Evolutionary conservation across 2,329 filamentous ascomycete species (phyloP), one percentile per base, ranked within the genome.

Genomic region (Delphinella strobiligena): DNA sequence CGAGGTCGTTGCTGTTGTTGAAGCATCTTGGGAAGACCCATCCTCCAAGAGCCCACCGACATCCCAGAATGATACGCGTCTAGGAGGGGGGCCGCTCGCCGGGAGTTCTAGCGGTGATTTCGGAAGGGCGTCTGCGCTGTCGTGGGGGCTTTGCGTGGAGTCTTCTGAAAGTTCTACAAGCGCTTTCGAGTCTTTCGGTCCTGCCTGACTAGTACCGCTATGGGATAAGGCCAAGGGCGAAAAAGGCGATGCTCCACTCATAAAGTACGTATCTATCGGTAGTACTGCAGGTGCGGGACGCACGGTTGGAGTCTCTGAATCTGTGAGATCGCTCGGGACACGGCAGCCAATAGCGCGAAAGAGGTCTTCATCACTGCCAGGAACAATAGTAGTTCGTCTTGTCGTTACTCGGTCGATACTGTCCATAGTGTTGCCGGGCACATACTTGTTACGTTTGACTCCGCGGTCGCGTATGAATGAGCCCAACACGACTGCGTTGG

Each of bases 401-500:
- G 69, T 63, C 1, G 78, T 76, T 12, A 69, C 69, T 45, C 75
- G 72, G 39, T 68, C 65, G 40, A 66, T 61, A 40, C 63, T 65
- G 47, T 75, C 71, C 30, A 61, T 64, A 3, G 68, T 63, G 12
- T 69, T 75, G 11, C 63, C 53, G 43, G 65, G 56, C 50, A 80
- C 80, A 63, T 83, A 95, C 55, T 86, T 91, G 41, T 73, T 72
- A 61, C 93, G 94, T 68, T 96, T 96, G 31, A 87, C 67, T 18
- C 91, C 91, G 38, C 85, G 75, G 56, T 96, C 89, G 11, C 89
- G 76, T 19, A 96, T 78, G 54, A 96, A 96, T 0, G 88, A 93
- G 10, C 89, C 89, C 2, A 98, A 74, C 1, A 95, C 83, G 15
- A 98, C 71, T 3, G 82, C 80, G 56, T 96, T 98, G 10, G 89